Base-by-base conservation (phyloP, 1,284 basidiomycete genomes). In the Austroboletus niveus region DNA sequence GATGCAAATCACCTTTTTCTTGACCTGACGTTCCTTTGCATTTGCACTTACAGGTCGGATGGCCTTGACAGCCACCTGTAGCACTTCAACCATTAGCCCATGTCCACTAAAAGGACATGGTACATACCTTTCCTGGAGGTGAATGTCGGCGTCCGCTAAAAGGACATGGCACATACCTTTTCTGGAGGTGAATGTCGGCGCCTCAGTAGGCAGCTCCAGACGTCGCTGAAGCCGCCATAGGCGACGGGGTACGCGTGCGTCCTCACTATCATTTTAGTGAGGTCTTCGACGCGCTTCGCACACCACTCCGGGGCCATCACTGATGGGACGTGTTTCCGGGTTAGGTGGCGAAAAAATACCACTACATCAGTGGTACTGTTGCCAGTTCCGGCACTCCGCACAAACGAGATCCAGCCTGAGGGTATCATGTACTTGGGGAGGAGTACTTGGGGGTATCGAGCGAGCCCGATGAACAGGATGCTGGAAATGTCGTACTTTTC, bases 51-150 rank as follows among this genome's bases (percentile, higher is more conserved):
- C 61, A 8, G 68, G 66, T 42, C 78, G 66, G 8, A 78, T 57
- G 5, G 72, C 74, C 54, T 78, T 78, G 35, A 78, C 69, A 12
- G 72, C 75, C 41, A 77, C 74, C 70, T 74, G 30, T 39, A 29
- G 27, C 9, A 47, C 8, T 10, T 5, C 4, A 5, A n/a, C 17
- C 2, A 9, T 61, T 3, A 45, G 31, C 20, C 35, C 27, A 35
- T 17, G 3, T 47, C 17, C 12, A 6, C 27, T 11, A 17, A 14
- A 35, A 48, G 6, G 10, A 44, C 22, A 11, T 1, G 9, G 29
- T 15, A 52, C 61, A 15, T 10, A 66, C 62, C 49, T 14, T 57
- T 27, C 35, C 0, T 4, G 47, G 35, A 46, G 50, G 51, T 38
- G 8, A 30, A 5, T 27, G 38, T 15, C 17, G 14, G 24, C 2